phyloP scores from a whole-genome alignment of 2,329 filamentous ascomycete genomes.

The Epichloe sylvatica region DNA sequence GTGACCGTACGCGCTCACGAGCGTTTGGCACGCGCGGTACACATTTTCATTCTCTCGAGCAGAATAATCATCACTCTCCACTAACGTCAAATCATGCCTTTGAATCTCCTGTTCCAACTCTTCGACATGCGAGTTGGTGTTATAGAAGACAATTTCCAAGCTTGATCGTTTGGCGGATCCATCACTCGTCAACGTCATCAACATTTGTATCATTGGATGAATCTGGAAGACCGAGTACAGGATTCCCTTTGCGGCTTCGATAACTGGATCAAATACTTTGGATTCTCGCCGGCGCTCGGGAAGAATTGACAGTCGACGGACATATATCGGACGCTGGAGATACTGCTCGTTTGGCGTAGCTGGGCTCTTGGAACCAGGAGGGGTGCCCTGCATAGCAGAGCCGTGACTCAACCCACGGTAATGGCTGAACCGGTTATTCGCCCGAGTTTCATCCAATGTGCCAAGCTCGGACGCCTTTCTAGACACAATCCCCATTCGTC shows the following conservation, averaged over 20 bases:
- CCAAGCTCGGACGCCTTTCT: slow-evolving; percentile 46
- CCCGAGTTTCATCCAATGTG: slow-evolving; percentile 47
- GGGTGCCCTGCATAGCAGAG: slow-evolving; percentile 48
- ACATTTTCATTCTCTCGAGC: slow-evolving; percentile 48
- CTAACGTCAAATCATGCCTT: slow-evolving; percentile 37
- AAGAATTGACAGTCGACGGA: slow-evolving; percentile 47
- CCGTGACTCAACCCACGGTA: slow-evolving; percentile 53
- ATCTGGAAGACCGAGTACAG: slow-evolving; percentile 55
- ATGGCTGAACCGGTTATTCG: slow-evolving; percentile 52
- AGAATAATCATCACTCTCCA: slow-evolving; percentile 33
- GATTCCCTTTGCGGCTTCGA: slow-evolving; percentile 52
- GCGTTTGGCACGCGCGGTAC: slow-evolving; percentile 46
- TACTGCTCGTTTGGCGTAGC: slow-evolving; percentile 44
- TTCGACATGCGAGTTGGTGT: slow-evolving; percentile 52
- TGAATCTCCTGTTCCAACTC: slow-evolving; percentile 52
- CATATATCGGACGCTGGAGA: slow-evolving; percentile 46
- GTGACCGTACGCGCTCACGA: slow-evolving; percentile 51
- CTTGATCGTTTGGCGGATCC: slow-evolving; percentile 47
- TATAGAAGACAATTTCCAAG: slow-evolving; percentile 53
- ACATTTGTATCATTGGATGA: slow-evolving; percentile 52
- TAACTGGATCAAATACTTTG: slow-evolving; percentile 43
- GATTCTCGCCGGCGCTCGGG: slow-evolving; percentile 51
- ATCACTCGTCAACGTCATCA: slow-evolving; percentile 48
- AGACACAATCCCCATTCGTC: slow-evolving; percentile 51
- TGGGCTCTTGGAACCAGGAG: slow-evolving; percentile 36